Conservation (phyloP, 2,329 filamentous ascomycete species). For the Nothomitra cinnamomea region DNA sequence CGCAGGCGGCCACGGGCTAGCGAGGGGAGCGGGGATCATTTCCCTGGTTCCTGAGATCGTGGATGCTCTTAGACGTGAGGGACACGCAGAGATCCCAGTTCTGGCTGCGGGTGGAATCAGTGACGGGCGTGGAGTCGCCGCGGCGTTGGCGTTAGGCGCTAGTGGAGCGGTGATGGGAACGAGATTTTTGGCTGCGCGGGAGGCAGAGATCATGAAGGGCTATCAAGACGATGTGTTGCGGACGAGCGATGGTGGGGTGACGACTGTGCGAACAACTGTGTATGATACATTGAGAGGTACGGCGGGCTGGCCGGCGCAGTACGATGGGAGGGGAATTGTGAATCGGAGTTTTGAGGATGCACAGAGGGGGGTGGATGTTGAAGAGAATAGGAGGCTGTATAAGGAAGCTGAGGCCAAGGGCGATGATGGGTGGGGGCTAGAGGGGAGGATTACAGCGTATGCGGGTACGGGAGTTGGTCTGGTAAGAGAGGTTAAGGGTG, state of each 20-base stretch:
- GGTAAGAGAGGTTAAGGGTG: conserved; percentile 31
- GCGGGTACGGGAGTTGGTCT: conserved; percentile 44
- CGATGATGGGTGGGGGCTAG: conserved; percentile 34
- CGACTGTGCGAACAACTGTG: conserved; percentile 31
- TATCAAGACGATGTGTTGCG: conserved; percentile 30
- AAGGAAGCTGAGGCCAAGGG: conserved; percentile 31
- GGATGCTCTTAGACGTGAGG: conserved; percentile 21
- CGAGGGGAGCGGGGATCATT: conserved; percentile 27
- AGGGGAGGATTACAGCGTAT: conserved; percentile 42
- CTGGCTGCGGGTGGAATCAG: conserved; percentile 36
- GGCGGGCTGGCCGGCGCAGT: conserved; percentile 37
- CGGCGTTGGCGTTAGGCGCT: conserved; percentile 34
- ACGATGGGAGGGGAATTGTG: conserved; percentile 39
- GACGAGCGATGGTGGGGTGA: conserved; percentile 32
- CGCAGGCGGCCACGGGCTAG: conserved; percentile 36
- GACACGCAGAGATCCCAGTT: conserved; percentile 23
- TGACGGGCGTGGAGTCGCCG: conserved; percentile 33
- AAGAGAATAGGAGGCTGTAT: conserved; percentile 27
- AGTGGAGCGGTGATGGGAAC: conserved; percentile 44
- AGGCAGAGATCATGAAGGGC: conserved; percentile 29
- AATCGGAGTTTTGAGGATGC: conserved; percentile 35
- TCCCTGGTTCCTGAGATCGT: conserved; percentile 33
- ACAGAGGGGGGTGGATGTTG: conserved; percentile 20
- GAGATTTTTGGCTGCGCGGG: conserved; percentile 37
- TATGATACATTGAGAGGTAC: conserved; percentile 39